Evolutionary conservation across 805 yeast genomes (phyloP).

Genomic region (Spathaspora girioi): DNA sequence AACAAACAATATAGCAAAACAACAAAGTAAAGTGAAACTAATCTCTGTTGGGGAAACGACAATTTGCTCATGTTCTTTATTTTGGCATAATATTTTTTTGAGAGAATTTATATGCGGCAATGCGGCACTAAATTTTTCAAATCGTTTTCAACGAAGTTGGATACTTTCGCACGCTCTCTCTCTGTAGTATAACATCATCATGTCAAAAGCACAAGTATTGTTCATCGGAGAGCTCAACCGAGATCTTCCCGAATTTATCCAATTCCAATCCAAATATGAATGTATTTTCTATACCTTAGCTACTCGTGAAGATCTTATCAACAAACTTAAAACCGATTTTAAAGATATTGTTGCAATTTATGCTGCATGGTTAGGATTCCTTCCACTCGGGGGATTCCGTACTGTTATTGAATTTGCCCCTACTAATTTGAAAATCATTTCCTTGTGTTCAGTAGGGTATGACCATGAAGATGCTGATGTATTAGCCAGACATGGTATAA

Average conservation of each 20-base stretch:
- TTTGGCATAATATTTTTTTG: no score
- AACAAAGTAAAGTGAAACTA: no score
- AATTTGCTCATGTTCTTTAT: no score
- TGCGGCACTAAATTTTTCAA: neutral
- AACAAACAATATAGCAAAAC: no score
- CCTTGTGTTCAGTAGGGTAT: conserved; percentile 56
- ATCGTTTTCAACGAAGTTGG: neutral
- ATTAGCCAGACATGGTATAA: conserved; percentile 41
- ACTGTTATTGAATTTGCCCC: conserved; percentile 45
- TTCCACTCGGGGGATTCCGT: conserved; percentile 48
- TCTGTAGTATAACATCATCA: neutral
- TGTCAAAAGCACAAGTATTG: conserved; percentile 36
- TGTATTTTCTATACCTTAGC: conserved; percentile 38
- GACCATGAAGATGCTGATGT: conserved; percentile 46
- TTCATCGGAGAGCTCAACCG: conserved; percentile 50
- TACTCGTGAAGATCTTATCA: conserved; percentile 37
- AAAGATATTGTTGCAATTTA: conserved; percentile 49
- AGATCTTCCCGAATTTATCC: conserved; percentile 42
- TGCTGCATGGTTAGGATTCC: conserved; percentile 58
- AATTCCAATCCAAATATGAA: conserved; percentile 36
- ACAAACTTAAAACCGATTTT: conserved; percentile 38
- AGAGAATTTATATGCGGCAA: no score
- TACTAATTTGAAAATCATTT: conserved; percentile 40
- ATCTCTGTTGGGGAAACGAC: no score
- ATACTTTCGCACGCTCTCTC: neutral